Base-by-base conservation (phyloP, 805 yeast genomes). In the Lachancea dasiensis region DNA sequence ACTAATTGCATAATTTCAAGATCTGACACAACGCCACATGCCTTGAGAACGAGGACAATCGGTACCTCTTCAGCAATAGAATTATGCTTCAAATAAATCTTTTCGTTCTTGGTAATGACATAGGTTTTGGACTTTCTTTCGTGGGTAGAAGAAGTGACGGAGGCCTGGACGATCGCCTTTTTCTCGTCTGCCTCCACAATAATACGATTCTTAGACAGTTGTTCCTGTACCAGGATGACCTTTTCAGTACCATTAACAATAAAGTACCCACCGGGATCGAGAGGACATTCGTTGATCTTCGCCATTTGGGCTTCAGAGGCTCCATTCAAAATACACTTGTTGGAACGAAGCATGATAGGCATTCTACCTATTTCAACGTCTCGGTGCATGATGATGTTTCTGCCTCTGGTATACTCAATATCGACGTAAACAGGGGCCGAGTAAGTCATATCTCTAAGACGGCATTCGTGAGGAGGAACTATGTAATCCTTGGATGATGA, bases 251-350 rank as follows among this genome's bases (percentile, higher is more conserved):
- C 98, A 58, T 90, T 90, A 34, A 90, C 97, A 56, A 90, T 85
- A 56, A 92, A 92, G 58, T 92, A 92, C 53, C 98, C 98, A 65
- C 98, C 98, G 5, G 98, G 98, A 64, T 92, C 98, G 34, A 92
- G 69, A 0, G 98, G 98, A 63, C 98, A 92, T 63, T 92, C 98
- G 50, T 85, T 81, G 49, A 84, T 69, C 18, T 66, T 66, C 0
- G 98, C 97, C 97, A 92, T 90, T 50, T 77, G 81, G 21, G 67
- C 60, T 53, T 90, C 95, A 35, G 77, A 69, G 33, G 83, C 78
- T 14, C 87, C 94, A 45, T 77, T 77, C 43, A 92, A 67, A 24
- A 86, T 79, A 72, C 98, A 92, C 59, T 87, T 86, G 58, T 86
- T 85, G 18, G 95, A 84, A 51, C 97, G 73, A 51, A 92, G 71